Evolutionary conservation across 1,139 yeast species (phyloP), one percentile per base, ranked within the genome.

Genomic region (Pichia sp.): DNA sequence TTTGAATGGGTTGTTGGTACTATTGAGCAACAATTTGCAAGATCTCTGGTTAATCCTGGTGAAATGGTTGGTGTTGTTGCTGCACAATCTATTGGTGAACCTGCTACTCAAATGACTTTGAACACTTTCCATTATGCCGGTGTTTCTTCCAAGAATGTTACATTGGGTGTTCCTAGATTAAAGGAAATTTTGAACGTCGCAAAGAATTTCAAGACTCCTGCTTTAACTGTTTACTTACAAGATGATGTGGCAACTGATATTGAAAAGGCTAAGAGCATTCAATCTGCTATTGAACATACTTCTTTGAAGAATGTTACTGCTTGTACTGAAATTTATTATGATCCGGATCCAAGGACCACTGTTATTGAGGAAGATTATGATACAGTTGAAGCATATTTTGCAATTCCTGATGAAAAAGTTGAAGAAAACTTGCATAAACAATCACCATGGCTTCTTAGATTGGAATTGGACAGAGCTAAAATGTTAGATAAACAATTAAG

Each of bases 71-170:
- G 99, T 71, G 96, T 91, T 42, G 78, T 91, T 59, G 99, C 98
- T 42, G 98, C 99, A 1, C 99, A 91, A 70, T 88, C 96, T 35
- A 91, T 91, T 69, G 99, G 99, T 71, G 99, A 91, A 65, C 99
- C 99, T 39, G 98, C 98, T 22, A 91, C 99, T 22, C 99, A 91
- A 68, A 91, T 91, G 99, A 91, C 99, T 0, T 76, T 91, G 68
- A 91, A 91, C 63, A 91, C 99, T 55, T 93, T 93, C 95, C 99
- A 93, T 73, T 93, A 89, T 73, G 99, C 99, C 24, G 99, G 99
- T 84, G 98, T 93, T 49, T 91, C 97, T 31, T 89, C 97, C 10
- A 93, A 91, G 80, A 93, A 93, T 65, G 98, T 93, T 47, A 93
- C 99, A 5, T 78, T 94, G 56, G 99, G 99, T 78, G 98, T 93